Percentiles rank a stretch among this genome's conserved stretches.
Conservation (phyloP, 768 basidiomycete genomes). For the Brasilioporus rufonigricans region DNA sequence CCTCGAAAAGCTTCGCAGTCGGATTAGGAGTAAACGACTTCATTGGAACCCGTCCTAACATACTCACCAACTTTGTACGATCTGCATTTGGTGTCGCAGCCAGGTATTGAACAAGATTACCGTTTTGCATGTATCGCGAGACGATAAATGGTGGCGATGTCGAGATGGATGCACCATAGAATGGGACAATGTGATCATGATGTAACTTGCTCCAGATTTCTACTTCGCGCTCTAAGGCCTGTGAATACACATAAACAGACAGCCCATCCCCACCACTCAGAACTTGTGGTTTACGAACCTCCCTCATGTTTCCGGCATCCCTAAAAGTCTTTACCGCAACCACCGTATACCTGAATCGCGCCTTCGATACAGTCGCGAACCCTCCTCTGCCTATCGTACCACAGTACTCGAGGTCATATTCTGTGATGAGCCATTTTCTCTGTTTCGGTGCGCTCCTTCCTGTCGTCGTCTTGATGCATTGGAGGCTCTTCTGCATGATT, state of each 20-base stretch:
- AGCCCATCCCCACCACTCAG: not conserved
- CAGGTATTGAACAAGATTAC: constrained; percentile 7
- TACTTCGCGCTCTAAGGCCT: constrained; percentile 6
- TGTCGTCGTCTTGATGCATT: constrained; percentile 1
- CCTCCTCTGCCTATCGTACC: constrained; percentile 25
- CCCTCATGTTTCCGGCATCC: not conserved
- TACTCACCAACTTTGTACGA: not conserved
- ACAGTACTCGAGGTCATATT: constrained; percentile 27
- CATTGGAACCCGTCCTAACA: not conserved
- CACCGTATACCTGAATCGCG: not conserved
- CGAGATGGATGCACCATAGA: constrained; percentile 14
- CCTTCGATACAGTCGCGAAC: constrained; percentile 13
- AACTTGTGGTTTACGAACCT: not conserved
- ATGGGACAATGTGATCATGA: constrained; percentile 11
- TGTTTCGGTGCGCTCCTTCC: constrained; percentile 3
- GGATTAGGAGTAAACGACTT: not conserved
- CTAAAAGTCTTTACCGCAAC: constrained; percentile 6
- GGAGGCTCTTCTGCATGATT: constrained; percentile 1
- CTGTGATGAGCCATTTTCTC: constrained; percentile 23
- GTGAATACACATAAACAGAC: not conserved
- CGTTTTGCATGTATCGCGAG: constrained; percentile 9
- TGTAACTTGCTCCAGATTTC: constrained; percentile 12
- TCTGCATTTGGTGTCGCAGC: not conserved
- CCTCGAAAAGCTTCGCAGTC: constrained; percentile 5
- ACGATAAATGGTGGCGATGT: constrained; percentile 3